Base-by-base conservation (phyloP, 208 protist genomes). In the Tritrichomonas musculus region DNA sequence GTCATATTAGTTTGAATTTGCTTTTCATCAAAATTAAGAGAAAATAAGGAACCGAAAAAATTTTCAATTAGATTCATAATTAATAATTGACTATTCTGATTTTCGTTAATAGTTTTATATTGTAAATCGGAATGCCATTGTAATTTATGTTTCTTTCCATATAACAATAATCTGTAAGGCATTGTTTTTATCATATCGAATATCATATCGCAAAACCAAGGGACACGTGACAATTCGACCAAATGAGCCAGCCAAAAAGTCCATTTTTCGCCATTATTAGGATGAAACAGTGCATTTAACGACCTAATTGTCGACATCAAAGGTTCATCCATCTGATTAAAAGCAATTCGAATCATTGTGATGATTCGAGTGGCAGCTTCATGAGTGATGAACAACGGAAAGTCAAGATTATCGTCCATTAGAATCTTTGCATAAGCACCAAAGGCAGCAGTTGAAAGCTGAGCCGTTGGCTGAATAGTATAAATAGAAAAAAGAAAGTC, bases 201-300 rank as follows among this genome's bases (percentile, higher is more conserved):
- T 33, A 57, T n/a, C 11, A 88, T 88, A n/a, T 88, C 77, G 17
- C 25, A 88, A 47, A 88, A 88, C 77, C 77, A 88, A 39, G 77
- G 47, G 0, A 47, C 47, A n/a, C 47, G 8, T 36, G 77, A 25
- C 2, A 88, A 39, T 50, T 88, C 77, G 39, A 88, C 77, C 4
- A 88, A 47, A 27, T 88, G 77, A 27, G 33, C n/a, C 20, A 88
- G 30, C 77, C 77, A 88, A 57, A 88, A 44, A 57, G 27, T 53
- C 77, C 77, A 88, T 30, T 44, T 57, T 5, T n/a, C 77, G 0
- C 41, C 47, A 53, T 88, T 44, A 47, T 57, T 47, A 2, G 20
- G 25, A 27, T 17, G 27, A 17, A 88, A 88, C 2, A 88, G 4
- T 8, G 33, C 22, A 3, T 25, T 27, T 39, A 27, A 47, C 39